Evolutionary conservation across 345 rosid genomes (phyloP), one percentile per base, ranked within the genome.

Genomic region (Brassica incana): DNA sequence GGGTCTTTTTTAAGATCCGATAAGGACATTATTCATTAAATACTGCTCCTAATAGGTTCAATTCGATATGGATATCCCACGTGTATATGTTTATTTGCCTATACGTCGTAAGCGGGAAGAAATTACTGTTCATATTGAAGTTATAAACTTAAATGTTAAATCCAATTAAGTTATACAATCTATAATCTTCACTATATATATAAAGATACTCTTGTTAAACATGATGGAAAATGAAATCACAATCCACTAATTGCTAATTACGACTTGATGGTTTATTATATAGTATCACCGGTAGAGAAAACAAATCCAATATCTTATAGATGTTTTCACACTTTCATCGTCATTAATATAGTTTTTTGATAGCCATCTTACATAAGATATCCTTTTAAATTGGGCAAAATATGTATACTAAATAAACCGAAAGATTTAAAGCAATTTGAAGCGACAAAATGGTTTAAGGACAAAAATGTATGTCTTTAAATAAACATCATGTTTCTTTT

Each of bases 401-500:
- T 36, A 32, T 32, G 48, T 48, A 52, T 32, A 12, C 36, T 69
- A 23, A 62, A 27, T 61, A 27, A 71, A 65, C 9, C 30, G 29
- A 65, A 32, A 64, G 8, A 56, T 30, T 0, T n/a, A 71, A 76
- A 81, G 74, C 70, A 58, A 25, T 8, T 50, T 66, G 8, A 65
- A 72, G 62, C 38, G 60, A 67, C 48, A 73, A 65, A 56, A 30
- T 38, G 69, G 75, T 32, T 71, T 65, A 76, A 80, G 20, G 76
- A 70, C 73, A 76, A 50, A 69, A 80, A 71, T 81, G 80, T 81
- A 18, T 33, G 65, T 76, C 80, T 72, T 81, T 81, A 71, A 48
- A 72, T 80, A 65, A 66, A 76, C 80, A 76, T 70, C 60, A 43
- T 43, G 50, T 43, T 43, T 43, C 50, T 16, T 76, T 66, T 25